Conservation (phyloP, 495 filamentous ascomycete genomes). For the Penicillium pancosmium region DNA sequence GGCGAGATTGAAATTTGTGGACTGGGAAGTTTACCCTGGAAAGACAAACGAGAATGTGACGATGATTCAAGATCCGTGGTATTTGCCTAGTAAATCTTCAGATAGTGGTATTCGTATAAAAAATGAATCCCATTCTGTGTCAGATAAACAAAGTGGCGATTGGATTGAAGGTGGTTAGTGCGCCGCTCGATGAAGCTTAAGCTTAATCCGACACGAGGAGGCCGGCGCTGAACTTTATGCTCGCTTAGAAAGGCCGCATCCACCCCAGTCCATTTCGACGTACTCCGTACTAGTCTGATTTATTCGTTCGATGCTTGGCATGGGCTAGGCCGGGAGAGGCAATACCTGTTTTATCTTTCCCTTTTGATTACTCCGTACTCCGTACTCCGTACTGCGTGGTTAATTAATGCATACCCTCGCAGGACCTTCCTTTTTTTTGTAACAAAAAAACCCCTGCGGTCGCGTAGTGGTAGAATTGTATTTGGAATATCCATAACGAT, state of each 20-base stretch:
- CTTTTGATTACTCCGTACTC: not conserved
- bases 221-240: conserved; percentile 44
- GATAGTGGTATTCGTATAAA: not conserved
- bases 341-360: conserved; percentile 12
- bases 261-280: conserved; percentile 18
- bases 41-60: conserved; percentile 13
- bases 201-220: conserved; percentile 58
- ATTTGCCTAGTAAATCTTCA: too few species aligned
- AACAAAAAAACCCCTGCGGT: not conserved
- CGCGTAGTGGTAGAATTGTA: not conserved
- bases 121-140: conserved; percentile 24
- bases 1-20: conserved; percentile 2
- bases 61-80: too few species aligned
- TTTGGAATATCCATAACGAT: too few species aligned
- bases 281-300: not conserved
- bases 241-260: conserved; percentile 40
- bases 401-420: not conserved
- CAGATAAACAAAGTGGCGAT: conserved; percentile 38
- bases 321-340: conserved; percentile 16
- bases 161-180: conserved; percentile 46
- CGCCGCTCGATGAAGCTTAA: conserved; percentile 49
- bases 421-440: not conserved
- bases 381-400: not conserved
- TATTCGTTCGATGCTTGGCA: conserved; percentile 20
- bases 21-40: conserved; percentile 3